Conservation (phyloP, 192 early-diverging fungal species). For the Backusella macrospora region DNA sequence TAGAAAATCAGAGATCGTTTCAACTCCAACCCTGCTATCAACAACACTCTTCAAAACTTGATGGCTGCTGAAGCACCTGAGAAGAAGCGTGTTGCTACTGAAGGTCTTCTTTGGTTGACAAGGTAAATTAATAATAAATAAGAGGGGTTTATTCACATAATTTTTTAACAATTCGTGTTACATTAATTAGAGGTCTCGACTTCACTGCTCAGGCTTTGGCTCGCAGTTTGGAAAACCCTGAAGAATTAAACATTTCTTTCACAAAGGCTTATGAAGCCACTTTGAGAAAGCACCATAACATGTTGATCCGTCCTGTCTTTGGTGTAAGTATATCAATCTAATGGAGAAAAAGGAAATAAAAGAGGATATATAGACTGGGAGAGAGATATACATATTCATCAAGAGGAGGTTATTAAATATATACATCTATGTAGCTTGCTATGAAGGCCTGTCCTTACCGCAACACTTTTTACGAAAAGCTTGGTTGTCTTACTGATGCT, state of each 20-base stretch:
- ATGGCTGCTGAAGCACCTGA: slow-evolving; percentile 71
- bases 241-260: slow-evolving; percentile 74
- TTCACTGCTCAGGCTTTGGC: slow-evolving; percentile 73
- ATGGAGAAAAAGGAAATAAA: background rate
- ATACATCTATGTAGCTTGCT: slow-evolving; percentile 58
- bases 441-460: slow-evolving; percentile 95
- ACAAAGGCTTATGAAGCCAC: slow-evolving; percentile 73
- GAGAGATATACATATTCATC: background rate
- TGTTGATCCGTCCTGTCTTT: slow-evolving; percentile 71
- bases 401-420: background rate
- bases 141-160: background rate
- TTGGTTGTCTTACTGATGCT: slow-evolving; percentile 66
- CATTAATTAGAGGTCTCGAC: slow-evolving; percentile 66
- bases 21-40: slow-evolving; percentile 63
- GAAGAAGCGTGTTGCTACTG: slow-evolving; percentile 85
- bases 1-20: slow-evolving; percentile 86
- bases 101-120: slow-evolving; percentile 93
- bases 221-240: slow-evolving; percentile 58
- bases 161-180: background rate
- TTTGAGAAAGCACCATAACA: slow-evolving; percentile 69
- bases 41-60: slow-evolving; percentile 83
- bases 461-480: slow-evolving; percentile 84
- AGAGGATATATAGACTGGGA: background rate
- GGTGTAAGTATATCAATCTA: slow-evolving; percentile 44
- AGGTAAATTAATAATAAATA: slow-evolving; percentile 50